Conservation (phyloP, 1,139 yeast genomes). For the Pichia sp. region DNA sequence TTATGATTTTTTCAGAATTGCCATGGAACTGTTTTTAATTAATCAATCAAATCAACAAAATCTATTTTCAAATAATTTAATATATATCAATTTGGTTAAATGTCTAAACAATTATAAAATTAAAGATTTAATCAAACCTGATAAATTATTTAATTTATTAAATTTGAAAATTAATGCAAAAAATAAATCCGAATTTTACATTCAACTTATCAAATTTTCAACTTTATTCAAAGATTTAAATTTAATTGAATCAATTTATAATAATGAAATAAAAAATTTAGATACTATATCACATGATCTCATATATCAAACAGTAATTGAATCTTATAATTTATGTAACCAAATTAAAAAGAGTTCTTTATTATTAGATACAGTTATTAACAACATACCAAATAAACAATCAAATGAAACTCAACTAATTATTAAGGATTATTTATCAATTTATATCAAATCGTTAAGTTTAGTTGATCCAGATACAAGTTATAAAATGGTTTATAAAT, state of each 20-base stretch:
- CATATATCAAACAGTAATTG: conserved; percentile 45
- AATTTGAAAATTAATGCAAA: conserved; percentile 11
- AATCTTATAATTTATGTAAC: conserved; percentile 45
- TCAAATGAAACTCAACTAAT: conserved; percentile 10
- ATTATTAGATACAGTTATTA: conserved; percentile 39
- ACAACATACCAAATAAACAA: conserved; percentile 16
- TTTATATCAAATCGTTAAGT: conserved; percentile 24
- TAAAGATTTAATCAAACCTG: conserved; percentile 15
- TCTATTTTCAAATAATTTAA: conserved; percentile 17
- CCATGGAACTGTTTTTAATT: conserved; percentile 54
- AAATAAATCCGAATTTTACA: conserved; percentile 15
- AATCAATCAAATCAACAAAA: conserved; percentile 30
- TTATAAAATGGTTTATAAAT: conserved; percentile 21
- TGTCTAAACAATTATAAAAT: conserved; percentile 25
- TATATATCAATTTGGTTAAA: conserved; percentile 20
- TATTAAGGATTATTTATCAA: conserved; percentile 22
- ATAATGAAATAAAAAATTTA: conserved; percentile 10
- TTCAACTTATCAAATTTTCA: conserved; percentile 23
- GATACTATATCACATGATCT: conserved; percentile 32
- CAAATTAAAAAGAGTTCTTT: conserved; percentile 46
- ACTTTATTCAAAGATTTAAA: conserved; percentile 19
- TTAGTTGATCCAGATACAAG: conserved; percentile 20
- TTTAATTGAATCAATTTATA: conserved; percentile 21
- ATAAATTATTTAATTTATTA: conserved; percentile 16
- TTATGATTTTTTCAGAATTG: conserved; percentile 55